Conservation (phyloP, 306 rosid genomes). For the Pyrus bretschneideri region DNA sequence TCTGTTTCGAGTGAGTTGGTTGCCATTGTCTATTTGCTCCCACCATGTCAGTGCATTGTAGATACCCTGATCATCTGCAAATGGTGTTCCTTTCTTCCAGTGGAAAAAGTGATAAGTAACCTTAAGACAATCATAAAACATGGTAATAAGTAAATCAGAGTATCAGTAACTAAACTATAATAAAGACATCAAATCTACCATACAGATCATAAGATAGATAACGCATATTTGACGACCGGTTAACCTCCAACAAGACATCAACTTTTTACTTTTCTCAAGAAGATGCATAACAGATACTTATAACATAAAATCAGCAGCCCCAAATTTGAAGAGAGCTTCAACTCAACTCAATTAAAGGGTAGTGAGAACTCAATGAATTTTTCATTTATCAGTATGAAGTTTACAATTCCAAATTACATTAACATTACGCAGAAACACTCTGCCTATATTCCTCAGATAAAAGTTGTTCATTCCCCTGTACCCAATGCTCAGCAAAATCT, state of each 20-base stretch:
- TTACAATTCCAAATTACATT: background rate
- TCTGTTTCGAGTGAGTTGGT: slow-evolving; percentile 40
- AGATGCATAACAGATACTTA: background rate
- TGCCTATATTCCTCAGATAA: background rate
- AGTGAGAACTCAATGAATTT: background rate
- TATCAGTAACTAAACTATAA: background rate
- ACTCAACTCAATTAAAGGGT: background rate
- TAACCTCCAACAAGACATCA: background rate
- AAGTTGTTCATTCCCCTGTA: background rate
- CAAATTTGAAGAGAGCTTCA: background rate
- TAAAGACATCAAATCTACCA: background rate
- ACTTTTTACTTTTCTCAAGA: background rate
- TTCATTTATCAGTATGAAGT: background rate
- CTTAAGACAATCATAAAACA: slow-evolving; percentile 16
- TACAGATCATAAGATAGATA: background rate
- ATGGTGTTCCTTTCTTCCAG: slow-evolving; percentile 45
- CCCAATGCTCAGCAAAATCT: background rate
- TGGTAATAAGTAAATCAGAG: background rate
- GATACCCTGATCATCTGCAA: slow-evolving; percentile 45
- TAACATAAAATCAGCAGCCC: background rate
- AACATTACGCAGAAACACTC: background rate
- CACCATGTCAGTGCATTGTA: slow-evolving; percentile 43
- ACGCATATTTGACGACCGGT: background rate
- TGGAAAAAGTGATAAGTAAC: slow-evolving; percentile 38
- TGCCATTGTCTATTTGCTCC: slow-evolving; percentile 44